Conservation (phyloP, 495 filamentous ascomycete genomes). For the Penicillium flavigenum region DNA sequence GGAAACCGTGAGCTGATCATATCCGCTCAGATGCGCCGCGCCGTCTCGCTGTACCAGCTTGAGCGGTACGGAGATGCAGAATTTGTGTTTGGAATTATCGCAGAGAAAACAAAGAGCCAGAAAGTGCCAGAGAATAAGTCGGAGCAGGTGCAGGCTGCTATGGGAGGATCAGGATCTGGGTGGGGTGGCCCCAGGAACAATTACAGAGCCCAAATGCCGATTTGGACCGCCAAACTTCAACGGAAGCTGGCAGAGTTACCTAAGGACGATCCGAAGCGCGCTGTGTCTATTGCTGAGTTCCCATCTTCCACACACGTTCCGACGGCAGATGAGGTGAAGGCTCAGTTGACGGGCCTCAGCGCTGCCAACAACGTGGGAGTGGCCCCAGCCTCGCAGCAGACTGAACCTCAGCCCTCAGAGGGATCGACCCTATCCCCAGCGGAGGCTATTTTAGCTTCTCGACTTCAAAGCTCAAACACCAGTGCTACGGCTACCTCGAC, state of each 20-base stretch:
- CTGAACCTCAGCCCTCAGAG: background rate
- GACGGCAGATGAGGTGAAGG: conserved; percentile 36
- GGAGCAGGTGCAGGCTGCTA: conserved; percentile 34
- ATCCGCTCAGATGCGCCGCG: conserved; percentile 77
- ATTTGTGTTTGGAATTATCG: conserved; percentile 67
- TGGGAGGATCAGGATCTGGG: conserved; percentile 13
- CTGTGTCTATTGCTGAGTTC: conserved; percentile 60
- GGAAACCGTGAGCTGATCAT: conserved; percentile 78
- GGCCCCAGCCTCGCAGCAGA: conserved; percentile 20
- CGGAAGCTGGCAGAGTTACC: conserved; percentile 53
- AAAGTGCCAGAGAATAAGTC: conserved; percentile 45
- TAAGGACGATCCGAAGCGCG: conserved; percentile 56
- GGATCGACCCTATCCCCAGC: background rate
- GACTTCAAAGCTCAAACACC: background rate
- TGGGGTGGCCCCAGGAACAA: background rate
- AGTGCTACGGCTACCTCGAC: background rate
- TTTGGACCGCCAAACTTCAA: conserved; percentile 62
- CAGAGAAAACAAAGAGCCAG: conserved; percentile 57
- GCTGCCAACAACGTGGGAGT: conserved; percentile 21
- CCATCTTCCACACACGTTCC: conserved; percentile 56
- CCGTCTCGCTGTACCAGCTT: conserved; percentile 67
- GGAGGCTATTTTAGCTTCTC: background rate
- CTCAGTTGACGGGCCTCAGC: conserved; percentile 33
- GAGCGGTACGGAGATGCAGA: conserved; percentile 74
- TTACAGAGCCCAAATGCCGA: conserved; percentile 37